Evolutionary conservation across 805 yeast species (phyloP).

Genomic region (Wickerhamiella parazyma): DNA sequence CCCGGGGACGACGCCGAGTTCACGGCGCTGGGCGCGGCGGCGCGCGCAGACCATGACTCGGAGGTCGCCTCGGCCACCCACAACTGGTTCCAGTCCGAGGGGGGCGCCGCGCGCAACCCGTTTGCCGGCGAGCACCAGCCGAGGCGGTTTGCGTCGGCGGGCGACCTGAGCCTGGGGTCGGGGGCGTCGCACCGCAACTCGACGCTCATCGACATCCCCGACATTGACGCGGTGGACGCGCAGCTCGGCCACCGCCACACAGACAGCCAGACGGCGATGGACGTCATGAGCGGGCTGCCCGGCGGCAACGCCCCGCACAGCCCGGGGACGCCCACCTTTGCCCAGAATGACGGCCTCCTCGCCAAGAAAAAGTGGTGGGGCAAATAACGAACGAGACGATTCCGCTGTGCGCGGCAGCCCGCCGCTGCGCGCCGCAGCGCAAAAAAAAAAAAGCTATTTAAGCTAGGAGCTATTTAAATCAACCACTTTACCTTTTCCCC

Average conservation of each 20-base stretch:
- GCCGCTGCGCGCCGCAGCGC: no score
- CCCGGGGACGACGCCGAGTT: slow-evolving; percentile 36
- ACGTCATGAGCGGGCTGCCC: slow-evolving; percentile 4
- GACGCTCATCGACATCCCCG: slow-evolving; percentile 8
- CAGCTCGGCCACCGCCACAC: slow-evolving; percentile 7
- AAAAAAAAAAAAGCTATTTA: no score
- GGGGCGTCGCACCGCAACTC: slow-evolving; percentile 10
- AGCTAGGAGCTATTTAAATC: no score
- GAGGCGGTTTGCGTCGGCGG: slow-evolving; percentile 2
- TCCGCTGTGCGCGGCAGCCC: no score
- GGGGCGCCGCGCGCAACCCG: slow-evolving; percentile 6
- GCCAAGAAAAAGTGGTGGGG: slow-evolving; percentile 9
- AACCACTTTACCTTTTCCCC: no score
- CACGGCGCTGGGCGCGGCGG: slow-evolving; percentile 67
- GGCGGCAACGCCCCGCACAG: slow-evolving; percentile 5
- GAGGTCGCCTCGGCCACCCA: slow-evolving; percentile 35
- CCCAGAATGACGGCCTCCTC: slow-evolving; percentile 1
- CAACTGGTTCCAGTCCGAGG: slow-evolving; percentile 18
- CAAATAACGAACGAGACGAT: no score
- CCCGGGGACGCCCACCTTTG: slow-evolving; percentile 1
- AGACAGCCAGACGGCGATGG: slow-evolving; percentile 7
- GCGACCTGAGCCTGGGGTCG: background rate
- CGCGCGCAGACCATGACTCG: slow-evolving; percentile 50
- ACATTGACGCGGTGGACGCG: background rate
- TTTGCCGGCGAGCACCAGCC: slow-evolving; percentile 5